phyloP scores from a whole-genome alignment of 176 grass and related monocot genomes.

The Musa beccarii region DNA sequence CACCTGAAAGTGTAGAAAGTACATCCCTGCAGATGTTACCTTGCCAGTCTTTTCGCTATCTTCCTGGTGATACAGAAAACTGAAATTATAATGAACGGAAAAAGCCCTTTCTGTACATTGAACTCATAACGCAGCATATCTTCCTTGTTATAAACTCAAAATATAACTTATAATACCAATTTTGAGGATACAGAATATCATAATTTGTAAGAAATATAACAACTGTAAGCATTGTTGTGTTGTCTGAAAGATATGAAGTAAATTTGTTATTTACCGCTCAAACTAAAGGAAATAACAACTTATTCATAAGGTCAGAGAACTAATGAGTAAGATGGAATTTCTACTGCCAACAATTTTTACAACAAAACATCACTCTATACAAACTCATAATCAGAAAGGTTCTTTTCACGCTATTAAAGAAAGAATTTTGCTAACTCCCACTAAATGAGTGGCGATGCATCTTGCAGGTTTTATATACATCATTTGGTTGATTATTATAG shows the following conservation, averaged over 20 bases:
- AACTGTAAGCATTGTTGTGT: background rate
- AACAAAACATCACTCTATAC: background rate
- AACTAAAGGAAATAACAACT: background rate
- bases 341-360: background rate
- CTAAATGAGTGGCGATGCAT: no score
- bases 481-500: no score
- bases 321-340: background rate
- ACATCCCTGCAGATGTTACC: constrained; percentile 88
- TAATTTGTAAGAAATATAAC: background rate
- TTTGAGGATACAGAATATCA: background rate
- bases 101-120: background rate
- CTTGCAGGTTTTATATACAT: no score
- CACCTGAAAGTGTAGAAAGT: constrained; percentile 97
- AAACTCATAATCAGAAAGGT: background rate
- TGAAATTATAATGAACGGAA: constrained; percentile 28
- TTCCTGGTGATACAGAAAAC: constrained; percentile 50
- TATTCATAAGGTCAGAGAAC: background rate
- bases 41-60: constrained; percentile 90
- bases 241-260: background rate
- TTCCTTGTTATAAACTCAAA: background rate
- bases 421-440: no score
- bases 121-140: background rate
- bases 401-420: no score
- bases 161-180: background rate
- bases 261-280: background rate